Conservation (phyloP, 352 stramenopile species). For the Phytophthora aleatoria region DNA sequence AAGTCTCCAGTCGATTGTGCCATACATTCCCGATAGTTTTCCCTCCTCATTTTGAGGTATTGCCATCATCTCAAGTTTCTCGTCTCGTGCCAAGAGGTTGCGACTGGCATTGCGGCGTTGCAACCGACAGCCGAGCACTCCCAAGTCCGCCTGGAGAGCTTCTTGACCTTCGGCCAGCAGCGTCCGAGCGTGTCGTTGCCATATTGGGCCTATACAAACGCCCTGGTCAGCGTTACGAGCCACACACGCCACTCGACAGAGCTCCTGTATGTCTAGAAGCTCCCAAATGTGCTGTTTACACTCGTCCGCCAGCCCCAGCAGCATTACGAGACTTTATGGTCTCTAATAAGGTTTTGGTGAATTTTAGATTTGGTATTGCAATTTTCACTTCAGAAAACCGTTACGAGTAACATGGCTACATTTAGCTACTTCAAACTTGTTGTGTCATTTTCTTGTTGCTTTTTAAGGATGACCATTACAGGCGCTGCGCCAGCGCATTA, state of each 20-base stretch:
- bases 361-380: slow-evolving; percentile 5
- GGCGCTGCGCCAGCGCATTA: slow-evolving; percentile 25
- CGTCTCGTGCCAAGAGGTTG: slow-evolving; percentile 27
- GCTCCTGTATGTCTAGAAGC: slow-evolving; percentile 50
- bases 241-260: slow-evolving; percentile 57
- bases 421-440: slow-evolving; percentile 19
- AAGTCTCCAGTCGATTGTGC: slow-evolving; percentile 50
- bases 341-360: not conserved
- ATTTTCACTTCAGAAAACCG: slow-evolving; percentile 20
- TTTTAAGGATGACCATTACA: slow-evolving; percentile 29
- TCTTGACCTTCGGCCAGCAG: slow-evolving; percentile 34
- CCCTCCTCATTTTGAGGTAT: not conserved
- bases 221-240: slow-evolving; percentile 35
- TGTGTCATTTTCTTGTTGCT: slow-evolving; percentile 1
- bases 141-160: slow-evolving; percentile 19
- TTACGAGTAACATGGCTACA: slow-evolving; percentile 20
- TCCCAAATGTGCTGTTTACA: slow-evolving; percentile 68
- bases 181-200: slow-evolving; percentile 37
- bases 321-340: slow-evolving; percentile 25
- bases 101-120: slow-evolving; percentile 40
- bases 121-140: slow-evolving; percentile 31
- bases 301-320: slow-evolving; percentile 58
- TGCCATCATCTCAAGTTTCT: not conserved
- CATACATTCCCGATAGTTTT: slow-evolving; percentile 6
- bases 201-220: slow-evolving; percentile 44